Base-by-base conservation (phyloP, 2,329 filamentous ascomycete genomes). In the Talaromyces sp. region DNA sequence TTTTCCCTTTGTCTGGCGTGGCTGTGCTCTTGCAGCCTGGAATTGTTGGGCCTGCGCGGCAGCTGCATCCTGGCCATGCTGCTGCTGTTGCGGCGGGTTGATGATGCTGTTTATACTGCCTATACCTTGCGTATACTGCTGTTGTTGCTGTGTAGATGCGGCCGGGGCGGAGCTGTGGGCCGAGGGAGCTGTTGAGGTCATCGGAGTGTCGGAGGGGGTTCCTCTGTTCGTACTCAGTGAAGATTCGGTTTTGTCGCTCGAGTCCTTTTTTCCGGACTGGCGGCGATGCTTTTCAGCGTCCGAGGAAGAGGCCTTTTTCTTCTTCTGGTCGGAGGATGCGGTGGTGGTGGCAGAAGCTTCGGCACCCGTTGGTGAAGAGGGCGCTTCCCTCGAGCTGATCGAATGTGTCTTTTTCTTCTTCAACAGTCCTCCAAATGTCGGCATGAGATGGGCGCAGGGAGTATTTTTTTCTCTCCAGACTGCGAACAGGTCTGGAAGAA, bases 321-420 rank as follows among this genome's bases (percentile, higher is more conserved):
- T 56, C 33, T 44, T 36, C 28, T 36, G 28, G 54, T 40, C n/a
- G 54, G 23, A 23, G 1, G 23, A 23, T 23, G 23, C 23, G 23
- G 23, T 23, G 23, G 6, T 18, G n/a, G 12, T 27, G 2, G 57
- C 18, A 18, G 58, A 83, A 83, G 68, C 86, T 75, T 89, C 84
- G 73, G 84, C 89, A 68, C 83, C 83, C 31, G 54, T 58, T 72
- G 87, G 83, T 72, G 87, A 86, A 69, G 84, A 84, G 75, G 91
- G 87, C 75, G 86, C 83, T 76, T 87, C 84, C 73, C 81, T 83
- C 69, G 77, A 76, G 75, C 82, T 71, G 72, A 71, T 75, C 79
- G 87, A 90, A 82, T 97, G 92, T 87, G 92, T 96, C 86, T 92
- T 89, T 86, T 96, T 96, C 87, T 96, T 98, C 86, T 97, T 97